A percentile compares a stretch with the other conserved stretches of the same genome.
phyloP scores from a whole-genome alignment of 2,329 filamentous ascomycete genomes.

The Penicillium sp. region DNA sequence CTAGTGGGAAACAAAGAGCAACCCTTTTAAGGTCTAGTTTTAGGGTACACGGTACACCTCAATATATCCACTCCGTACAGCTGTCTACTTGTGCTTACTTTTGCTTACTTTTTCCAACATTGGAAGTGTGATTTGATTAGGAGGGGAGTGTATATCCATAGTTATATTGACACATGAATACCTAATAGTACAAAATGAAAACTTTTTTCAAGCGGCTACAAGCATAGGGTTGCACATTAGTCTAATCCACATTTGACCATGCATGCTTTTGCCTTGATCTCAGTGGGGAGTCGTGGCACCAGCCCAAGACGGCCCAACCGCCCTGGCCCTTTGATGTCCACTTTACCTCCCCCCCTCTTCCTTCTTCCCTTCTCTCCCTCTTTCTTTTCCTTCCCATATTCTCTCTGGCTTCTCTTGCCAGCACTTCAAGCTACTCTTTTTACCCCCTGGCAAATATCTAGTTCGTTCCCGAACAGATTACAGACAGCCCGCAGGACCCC shows the following conservation, averaged over 20 bases:
- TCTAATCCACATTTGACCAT: conserved; percentile 32
- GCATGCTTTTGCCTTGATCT: conserved; percentile 30
- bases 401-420: conserved; percentile 4
- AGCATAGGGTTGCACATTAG: conserved; percentile 15
- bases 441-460: neutral
- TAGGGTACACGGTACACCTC: neutral
- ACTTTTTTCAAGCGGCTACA: conserved; percentile 14
- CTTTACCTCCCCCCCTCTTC: conserved; percentile 35
- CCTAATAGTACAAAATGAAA: neutral
- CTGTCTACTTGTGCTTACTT: neutral
- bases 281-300: conserved; percentile 44
- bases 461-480: conserved; percentile 1
- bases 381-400: conserved; percentile 5
- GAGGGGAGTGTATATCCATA: neutral
- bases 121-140: neutral
- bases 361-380: conserved; percentile 5
- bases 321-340: conserved; percentile 24
- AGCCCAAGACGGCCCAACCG: conserved; percentile 42
- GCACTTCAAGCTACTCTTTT: neutral
- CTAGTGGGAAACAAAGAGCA: neutral
- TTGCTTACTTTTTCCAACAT: neutral
- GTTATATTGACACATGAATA: neutral
- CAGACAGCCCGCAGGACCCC: conserved; percentile 1
- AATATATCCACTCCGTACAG: neutral
- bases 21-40: neutral